Evolutionary conservation across 2,329 filamentous ascomycete species (phyloP).

Genomic region (Chaetomium globosum): DNA sequence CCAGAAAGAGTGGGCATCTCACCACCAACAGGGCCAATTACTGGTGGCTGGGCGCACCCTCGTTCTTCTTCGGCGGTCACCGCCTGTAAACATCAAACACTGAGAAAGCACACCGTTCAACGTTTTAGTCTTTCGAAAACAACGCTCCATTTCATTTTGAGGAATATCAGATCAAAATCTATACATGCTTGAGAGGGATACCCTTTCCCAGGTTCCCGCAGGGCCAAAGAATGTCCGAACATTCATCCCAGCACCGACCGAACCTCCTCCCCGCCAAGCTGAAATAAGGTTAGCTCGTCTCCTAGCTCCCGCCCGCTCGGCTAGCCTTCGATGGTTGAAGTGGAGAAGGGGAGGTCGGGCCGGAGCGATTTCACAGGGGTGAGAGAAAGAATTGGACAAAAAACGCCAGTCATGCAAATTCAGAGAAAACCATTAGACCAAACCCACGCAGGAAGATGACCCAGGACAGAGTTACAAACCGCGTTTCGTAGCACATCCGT

Average conservation of each 20-base stretch:
- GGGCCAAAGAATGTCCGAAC: too few species aligned
- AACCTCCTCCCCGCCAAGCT: slow-evolving; percentile 3
- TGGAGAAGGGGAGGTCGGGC: not conserved
- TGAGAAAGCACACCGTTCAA: not conserved
- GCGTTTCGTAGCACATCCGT: not conserved
- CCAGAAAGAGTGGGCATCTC: not conserved
- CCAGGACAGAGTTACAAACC: not conserved
- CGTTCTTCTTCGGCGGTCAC: not conserved
- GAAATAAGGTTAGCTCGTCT: slow-evolving; percentile 18
- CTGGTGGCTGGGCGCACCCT: not conserved
- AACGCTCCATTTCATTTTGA: too few species aligned
- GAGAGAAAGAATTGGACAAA: not conserved
- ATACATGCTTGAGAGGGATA: too few species aligned
- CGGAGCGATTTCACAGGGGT: not conserved
- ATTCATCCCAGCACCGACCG: not conserved
- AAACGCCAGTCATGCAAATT: not conserved
- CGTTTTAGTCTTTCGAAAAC: not conserved
- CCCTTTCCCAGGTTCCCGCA: too few species aligned
- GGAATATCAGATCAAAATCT: not conserved
- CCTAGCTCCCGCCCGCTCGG: slow-evolving; percentile 5
- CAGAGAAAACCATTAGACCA: too few species aligned
- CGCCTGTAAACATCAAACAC: not conserved
- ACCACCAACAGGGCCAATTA: not conserved
- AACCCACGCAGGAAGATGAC: not conserved
- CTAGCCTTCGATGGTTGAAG: not conserved